These are phyloP conservation scores for Aureobasidium sp. DNA, from an alignment of 2,329 filamentous ascomycete species.

Conservation along the genomic window DNA sequence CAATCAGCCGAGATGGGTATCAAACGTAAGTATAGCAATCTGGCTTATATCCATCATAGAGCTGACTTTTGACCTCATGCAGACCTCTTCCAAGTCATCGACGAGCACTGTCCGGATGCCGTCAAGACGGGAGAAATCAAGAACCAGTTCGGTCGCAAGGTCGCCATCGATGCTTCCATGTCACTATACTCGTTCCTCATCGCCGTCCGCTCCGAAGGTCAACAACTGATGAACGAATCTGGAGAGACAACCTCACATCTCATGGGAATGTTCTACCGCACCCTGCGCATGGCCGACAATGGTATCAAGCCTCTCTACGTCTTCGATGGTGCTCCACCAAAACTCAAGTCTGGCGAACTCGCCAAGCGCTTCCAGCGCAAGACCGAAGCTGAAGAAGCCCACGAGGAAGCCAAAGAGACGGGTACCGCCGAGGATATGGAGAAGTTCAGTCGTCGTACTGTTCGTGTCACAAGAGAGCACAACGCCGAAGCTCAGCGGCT, in stretches of 20 bases:
- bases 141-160: slow-evolving; percentile 96
- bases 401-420: slow-evolving; percentile 94
- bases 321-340: slow-evolving; percentile 93
- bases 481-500: slow-evolving; percentile 89
- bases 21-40: slow-evolving; percentile 21
- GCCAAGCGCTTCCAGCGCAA: slow-evolving; percentile 95
- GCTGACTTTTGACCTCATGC: background rate
- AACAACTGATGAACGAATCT: slow-evolving; percentile 89
- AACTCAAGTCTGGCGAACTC: slow-evolving; percentile 93
- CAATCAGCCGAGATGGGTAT: slow-evolving; percentile 25
- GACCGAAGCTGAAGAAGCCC: slow-evolving; percentile 77
- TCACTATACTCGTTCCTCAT: slow-evolving; percentile 98
- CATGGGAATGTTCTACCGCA: slow-evolving; percentile 99
- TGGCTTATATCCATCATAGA: background rate
- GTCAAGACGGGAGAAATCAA: slow-evolving; percentile 98
- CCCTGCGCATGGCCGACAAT: slow-evolving; percentile 94
- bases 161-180: slow-evolving; percentile 96
- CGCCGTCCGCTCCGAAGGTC: slow-evolving; percentile 90
- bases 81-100: slow-evolving; percentile 41
- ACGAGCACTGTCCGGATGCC: slow-evolving; percentile 68
- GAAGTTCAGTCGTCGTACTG: slow-evolving; percentile 89
- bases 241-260: slow-evolving; percentile 96
- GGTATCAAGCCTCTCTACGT: slow-evolving; percentile 98
- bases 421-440: slow-evolving; percentile 96
- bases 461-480: slow-evolving; percentile 88